phyloP scores from a whole-genome alignment of 495 filamentous ascomycete species.

The Penicillium turbatum region DNA sequence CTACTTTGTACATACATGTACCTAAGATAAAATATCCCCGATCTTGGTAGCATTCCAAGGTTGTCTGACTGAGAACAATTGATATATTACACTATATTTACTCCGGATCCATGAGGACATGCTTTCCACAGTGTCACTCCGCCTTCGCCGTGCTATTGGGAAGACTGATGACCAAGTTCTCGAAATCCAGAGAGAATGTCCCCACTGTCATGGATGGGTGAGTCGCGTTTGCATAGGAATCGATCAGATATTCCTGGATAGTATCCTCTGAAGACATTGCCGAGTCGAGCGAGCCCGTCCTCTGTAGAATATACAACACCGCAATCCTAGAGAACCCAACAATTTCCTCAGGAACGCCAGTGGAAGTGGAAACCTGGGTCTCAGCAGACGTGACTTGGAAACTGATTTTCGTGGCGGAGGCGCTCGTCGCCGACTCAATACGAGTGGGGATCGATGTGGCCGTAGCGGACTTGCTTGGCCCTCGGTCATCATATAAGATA shows the following conservation, averaged over 20 bases:
- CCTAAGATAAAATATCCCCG: too few relatives aligned
- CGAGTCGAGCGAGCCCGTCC: slow-evolving; percentile 39
- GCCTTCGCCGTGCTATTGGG: slow-evolving; percentile 33
- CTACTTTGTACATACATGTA: too few relatives aligned
- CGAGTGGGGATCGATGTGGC: background rate
- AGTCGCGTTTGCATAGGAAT: slow-evolving; percentile 22
- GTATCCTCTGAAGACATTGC: slow-evolving; percentile 32
- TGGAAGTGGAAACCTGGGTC: slow-evolving; percentile 14
- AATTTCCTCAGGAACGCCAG: slow-evolving; percentile 20
- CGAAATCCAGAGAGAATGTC: slow-evolving; percentile 41
- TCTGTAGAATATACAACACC: slow-evolving; percentile 49
- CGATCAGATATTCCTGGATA: slow-evolving; percentile 34
- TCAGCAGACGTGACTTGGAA: background rate
- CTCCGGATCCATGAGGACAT: background rate
- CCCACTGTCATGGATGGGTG: slow-evolving; percentile 20
- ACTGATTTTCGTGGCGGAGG: slow-evolving; percentile 8
- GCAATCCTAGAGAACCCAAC: slow-evolving; percentile 46
- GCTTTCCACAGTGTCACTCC: background rate
- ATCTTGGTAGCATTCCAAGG: background rate
- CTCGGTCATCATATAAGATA: slow-evolving; percentile 37
- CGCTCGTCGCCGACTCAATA: slow-evolving; percentile 9
- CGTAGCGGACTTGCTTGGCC: background rate
- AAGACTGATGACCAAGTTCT: slow-evolving; percentile 38
- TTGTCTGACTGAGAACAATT: background rate
- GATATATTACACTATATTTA: background rate